Evolutionary conservation across 2,329 filamentous ascomycete species (phyloP).

Genomic region (Beauveria pseudobassiana): DNA sequence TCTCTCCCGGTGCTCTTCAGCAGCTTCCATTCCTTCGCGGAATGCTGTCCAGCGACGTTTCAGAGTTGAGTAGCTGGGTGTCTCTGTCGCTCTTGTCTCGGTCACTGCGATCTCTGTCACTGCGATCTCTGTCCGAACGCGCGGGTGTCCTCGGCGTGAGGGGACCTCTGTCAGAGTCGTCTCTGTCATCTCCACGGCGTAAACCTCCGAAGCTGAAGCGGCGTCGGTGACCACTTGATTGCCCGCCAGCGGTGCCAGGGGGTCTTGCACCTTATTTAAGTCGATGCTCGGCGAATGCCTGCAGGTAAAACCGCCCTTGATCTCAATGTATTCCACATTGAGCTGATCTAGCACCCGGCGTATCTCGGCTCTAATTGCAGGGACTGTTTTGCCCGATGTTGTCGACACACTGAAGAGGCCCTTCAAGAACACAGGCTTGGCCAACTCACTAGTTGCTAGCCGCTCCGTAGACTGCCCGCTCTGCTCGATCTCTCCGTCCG

Average conservation of each 20-base stretch:
- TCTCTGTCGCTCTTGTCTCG: conserved; percentile 33
- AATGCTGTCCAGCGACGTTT: conserved; percentile 72
- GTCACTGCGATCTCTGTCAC: conserved; percentile 4
- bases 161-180: conserved; percentile 46
- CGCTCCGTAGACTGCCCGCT: conserved; percentile 55
- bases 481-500: conserved; percentile 66
- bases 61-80: conserved; percentile 76
- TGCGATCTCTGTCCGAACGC: conserved; percentile 31
- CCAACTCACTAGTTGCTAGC: conserved; percentile 63
- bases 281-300: conserved; percentile 86
- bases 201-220: conserved; percentile 78
- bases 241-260: conserved; percentile 50
- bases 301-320: conserved; percentile 89
- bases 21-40: conserved; percentile 42
- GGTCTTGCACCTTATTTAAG: conserved; percentile 63
- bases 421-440: conserved; percentile 93
- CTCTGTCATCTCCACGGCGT: conserved; percentile 48
- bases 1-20: conserved; percentile 70
- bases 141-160: conserved; percentile 37
- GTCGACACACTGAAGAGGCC: conserved; percentile 96
- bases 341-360: conserved; percentile 83
- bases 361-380: conserved; percentile 80
- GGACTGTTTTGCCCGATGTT: conserved; percentile 83
- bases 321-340: conserved; percentile 85
- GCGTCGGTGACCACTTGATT: conserved; percentile 55